These are phyloP conservation scores for Phanerochaete carnosa DNA, from an alignment of 768 basidiomycete species.

Conservation along the genomic window DNA sequence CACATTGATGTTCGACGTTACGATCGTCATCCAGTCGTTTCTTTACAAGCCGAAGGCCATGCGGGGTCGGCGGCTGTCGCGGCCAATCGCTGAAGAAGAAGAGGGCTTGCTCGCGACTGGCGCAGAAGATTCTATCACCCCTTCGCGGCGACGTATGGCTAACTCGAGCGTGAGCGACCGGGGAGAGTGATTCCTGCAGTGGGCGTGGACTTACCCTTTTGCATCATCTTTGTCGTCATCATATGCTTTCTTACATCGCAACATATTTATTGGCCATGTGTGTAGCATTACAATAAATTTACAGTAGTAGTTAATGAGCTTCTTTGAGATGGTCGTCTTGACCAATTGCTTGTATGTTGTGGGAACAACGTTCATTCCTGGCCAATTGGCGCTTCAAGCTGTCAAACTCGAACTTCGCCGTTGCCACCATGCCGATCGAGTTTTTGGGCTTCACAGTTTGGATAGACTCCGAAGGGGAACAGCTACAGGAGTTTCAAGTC, in stretches of 20 bases:
- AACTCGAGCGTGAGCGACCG: slow-evolving; percentile 1
- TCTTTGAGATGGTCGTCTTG: not conserved
- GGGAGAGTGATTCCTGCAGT: not conserved
- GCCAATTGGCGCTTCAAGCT: not conserved
- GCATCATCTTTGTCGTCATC: not conserved
- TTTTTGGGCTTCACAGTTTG: slow-evolving; percentile 3
- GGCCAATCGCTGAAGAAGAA: slow-evolving; percentile 24
- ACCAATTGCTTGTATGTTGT: not conserved
- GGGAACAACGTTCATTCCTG: not conserved
- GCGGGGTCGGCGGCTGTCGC: slow-evolving; percentile 19
- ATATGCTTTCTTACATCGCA: not conserved
- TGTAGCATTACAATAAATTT: not conserved
- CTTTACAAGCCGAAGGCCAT: slow-evolving; percentile 54
- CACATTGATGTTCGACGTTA: slow-evolving; percentile 89
- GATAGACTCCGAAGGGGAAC: not conserved
- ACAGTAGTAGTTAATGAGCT: not conserved
- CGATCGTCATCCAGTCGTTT: slow-evolving; percentile 83
- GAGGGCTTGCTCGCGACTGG: slow-evolving; percentile 26
- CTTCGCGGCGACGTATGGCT: slow-evolving; percentile 21
- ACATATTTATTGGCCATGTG: slow-evolving; percentile 2
- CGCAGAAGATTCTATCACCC: slow-evolving; percentile 15
- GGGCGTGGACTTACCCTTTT: not conserved
- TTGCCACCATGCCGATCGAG: not conserved
- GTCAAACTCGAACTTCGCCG: not conserved
- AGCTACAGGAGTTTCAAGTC: not conserved